phyloP scores from a whole-genome alignment of 805 yeast species.

The Grigorovia yakushimaensis region DNA sequence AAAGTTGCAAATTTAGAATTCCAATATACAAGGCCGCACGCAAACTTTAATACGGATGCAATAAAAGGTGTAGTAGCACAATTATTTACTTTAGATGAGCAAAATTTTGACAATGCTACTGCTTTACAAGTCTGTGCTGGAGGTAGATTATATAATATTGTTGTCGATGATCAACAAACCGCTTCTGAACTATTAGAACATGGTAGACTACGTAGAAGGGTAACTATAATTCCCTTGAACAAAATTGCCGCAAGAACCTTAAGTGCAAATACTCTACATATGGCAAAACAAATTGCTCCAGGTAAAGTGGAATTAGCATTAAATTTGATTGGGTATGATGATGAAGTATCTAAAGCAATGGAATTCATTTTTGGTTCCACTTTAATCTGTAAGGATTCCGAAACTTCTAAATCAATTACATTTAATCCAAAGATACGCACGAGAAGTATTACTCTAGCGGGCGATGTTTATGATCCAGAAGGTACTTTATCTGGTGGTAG shows the following conservation, averaged over 20 bases:
- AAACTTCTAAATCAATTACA: slow-evolving; percentile 81
- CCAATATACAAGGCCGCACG: slow-evolving; percentile 53
- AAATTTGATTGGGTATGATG: slow-evolving; percentile 65
- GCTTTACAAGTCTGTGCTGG: slow-evolving; percentile 96
- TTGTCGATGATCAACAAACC: slow-evolving; percentile 77
- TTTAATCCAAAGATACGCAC: slow-evolving; percentile 73
- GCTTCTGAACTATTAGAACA: slow-evolving; percentile 75
- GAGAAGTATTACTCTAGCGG: slow-evolving; percentile 81
- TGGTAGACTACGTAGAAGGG: slow-evolving; percentile 71
- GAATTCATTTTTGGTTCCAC: slow-evolving; percentile 84
- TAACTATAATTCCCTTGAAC: slow-evolving; percentile 86
- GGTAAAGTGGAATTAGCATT: slow-evolving; percentile 84
- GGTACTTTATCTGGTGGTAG: slow-evolving; percentile 97
- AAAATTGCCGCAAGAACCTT: slow-evolving; percentile 60
- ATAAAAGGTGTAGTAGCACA: slow-evolving; percentile 90
- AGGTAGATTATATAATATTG: slow-evolving; percentile 76
- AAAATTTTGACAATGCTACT: slow-evolving; percentile 50
- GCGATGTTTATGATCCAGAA: slow-evolving; percentile 91
- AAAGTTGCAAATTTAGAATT: slow-evolving; percentile 69
- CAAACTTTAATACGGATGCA: slow-evolving; percentile 46
- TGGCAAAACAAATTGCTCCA: slow-evolving; percentile 74
- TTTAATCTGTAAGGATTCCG: slow-evolving; percentile 79
- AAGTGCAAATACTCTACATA: slow-evolving; percentile 39
- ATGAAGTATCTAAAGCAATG: slow-evolving; percentile 71
- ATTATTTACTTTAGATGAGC: slow-evolving; percentile 53